phyloP scores from a whole-genome alignment of 1,284 basidiomycete species.

The Ceratobasidium sp. region DNA sequence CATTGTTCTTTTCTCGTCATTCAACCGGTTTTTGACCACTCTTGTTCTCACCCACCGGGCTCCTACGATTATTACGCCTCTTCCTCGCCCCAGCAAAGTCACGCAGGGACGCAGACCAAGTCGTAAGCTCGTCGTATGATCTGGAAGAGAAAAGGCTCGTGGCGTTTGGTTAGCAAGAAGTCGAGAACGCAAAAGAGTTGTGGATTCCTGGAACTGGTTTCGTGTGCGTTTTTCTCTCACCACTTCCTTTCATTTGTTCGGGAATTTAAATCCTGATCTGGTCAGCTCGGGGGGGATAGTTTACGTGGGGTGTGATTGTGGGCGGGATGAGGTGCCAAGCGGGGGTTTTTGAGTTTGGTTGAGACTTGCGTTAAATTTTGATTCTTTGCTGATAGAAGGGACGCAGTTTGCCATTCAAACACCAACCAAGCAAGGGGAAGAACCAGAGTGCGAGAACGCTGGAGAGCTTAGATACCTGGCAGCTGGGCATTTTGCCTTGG shows the following conservation, averaged over 20 bases:
- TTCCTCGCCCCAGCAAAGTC: conserved; percentile 78
- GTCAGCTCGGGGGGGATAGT: too few relatives aligned
- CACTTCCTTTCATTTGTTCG: conserved; percentile 14
- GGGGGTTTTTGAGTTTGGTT: too few relatives aligned
- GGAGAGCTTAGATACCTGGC: too few relatives aligned
- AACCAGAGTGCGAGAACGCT: too few relatives aligned
- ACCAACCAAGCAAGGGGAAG: too few relatives aligned
- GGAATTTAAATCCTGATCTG: too few relatives aligned
- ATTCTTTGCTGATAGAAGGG: too few relatives aligned
- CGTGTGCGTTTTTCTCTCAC: conserved; percentile 79
- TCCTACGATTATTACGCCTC: conserved; percentile 80
- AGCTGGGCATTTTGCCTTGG: too few relatives aligned
- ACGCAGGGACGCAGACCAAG: conserved; percentile 68
- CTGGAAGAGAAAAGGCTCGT: conserved; percentile 78
- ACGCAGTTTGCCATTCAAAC: too few relatives aligned
- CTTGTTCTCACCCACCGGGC: background rate
- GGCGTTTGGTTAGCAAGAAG: conserved; percentile 80
- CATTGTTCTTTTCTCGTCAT: background rate
- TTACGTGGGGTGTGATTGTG: too few relatives aligned
- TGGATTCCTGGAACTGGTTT: conserved; percentile 80
- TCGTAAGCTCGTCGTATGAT: conserved; percentile 84
- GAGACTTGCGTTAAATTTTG: too few relatives aligned
- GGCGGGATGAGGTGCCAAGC: too few relatives aligned
- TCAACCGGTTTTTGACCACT: conserved; percentile 53
- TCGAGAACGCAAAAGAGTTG: conserved; percentile 77